phyloP scores from a whole-genome alignment of 1,284 basidiomycete species.

The Cystobasidium pallidum region DNA sequence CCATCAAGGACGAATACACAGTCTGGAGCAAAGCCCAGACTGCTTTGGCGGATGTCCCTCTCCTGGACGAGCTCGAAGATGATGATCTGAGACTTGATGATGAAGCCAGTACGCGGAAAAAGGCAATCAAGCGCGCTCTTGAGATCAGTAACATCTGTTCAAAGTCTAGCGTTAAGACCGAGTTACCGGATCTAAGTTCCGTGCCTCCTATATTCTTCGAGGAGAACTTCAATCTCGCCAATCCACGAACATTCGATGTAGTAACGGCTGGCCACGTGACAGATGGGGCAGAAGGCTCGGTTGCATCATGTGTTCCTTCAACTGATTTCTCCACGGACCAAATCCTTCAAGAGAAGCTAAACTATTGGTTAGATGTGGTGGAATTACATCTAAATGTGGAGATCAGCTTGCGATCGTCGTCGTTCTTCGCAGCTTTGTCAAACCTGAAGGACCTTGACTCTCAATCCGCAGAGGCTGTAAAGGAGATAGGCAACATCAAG shows the following conservation, averaged over 20 bases:
- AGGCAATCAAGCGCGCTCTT: slow-evolving; percentile 37
- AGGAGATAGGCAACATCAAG: slow-evolving; percentile 74
- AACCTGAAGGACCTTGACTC: slow-evolving; percentile 90
- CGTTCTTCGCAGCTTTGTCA: slow-evolving; percentile 93
- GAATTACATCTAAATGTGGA: slow-evolving; percentile 94
- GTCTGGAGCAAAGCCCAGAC: slow-evolving; percentile 40
- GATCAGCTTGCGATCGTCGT: slow-evolving; percentile 84
- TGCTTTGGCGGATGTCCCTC: slow-evolving; percentile 18
- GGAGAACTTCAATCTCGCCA: slow-evolving; percentile 77
- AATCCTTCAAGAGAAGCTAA: slow-evolving; percentile 86
- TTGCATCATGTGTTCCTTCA: slow-evolving; percentile 56
- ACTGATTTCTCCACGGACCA: slow-evolving; percentile 58
- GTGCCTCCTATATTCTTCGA: slow-evolving; percentile 84
- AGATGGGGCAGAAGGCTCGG: slow-evolving; percentile 50
- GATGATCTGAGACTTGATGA: slow-evolving; percentile 22
- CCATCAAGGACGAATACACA: slow-evolving; percentile 46
- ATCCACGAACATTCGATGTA: slow-evolving; percentile 77
- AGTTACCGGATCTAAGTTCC: slow-evolving; percentile 69
- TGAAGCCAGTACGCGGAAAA: slow-evolving; percentile 22
- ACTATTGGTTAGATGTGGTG: slow-evolving; percentile 88
- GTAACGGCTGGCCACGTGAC: slow-evolving; percentile 64
- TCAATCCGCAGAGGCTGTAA: slow-evolving; percentile 80
- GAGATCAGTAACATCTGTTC: slow-evolving; percentile 20
- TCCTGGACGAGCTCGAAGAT: slow-evolving; percentile 19
- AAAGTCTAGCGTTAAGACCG: slow-evolving; percentile 7